phyloP scores from a whole-genome alignment of 2,329 filamentous ascomycete genomes.

The Leptoxyphium fumago region DNA sequence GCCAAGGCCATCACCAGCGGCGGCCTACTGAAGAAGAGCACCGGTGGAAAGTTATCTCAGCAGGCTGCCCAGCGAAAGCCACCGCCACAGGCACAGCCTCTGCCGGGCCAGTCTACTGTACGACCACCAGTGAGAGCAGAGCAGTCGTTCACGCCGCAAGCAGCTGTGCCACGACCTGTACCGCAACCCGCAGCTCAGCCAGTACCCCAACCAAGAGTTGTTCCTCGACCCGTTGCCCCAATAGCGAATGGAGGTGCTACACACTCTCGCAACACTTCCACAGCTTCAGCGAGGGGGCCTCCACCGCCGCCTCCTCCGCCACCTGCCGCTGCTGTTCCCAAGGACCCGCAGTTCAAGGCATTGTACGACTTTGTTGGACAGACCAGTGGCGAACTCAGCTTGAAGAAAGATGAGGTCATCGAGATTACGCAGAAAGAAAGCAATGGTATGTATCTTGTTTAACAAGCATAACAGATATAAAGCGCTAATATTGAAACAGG shows the following conservation, averaged over 20 bases:
- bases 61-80: slow-evolving; percentile 31
- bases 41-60: slow-evolving; percentile 56
- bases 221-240: slow-evolving; percentile 37
- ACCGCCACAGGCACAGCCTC: slow-evolving; percentile 30
- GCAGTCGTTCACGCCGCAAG: slow-evolving; percentile 16
- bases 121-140: slow-evolving; percentile 9
- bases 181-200: slow-evolving; percentile 34
- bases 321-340: slow-evolving; percentile 44
- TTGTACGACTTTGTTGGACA: slow-evolving; percentile 85
- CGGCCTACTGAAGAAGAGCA: slow-evolving; percentile 66
- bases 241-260: slow-evolving; percentile 27
- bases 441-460: slow-evolving; percentile 54
- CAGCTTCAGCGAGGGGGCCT: slow-evolving; percentile 31
- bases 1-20: slow-evolving; percentile 85
- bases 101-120: slow-evolving; percentile 14
- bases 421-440: slow-evolving; percentile 87
- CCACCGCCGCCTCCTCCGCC: slow-evolving; percentile 45
- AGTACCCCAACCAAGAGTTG: slow-evolving; percentile 26
- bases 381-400: slow-evolving; percentile 69
- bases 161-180: slow-evolving; percentile 15
- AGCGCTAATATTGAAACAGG: slow-evolving; percentile 37
- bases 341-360: slow-evolving; percentile 72
- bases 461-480: not conserved
- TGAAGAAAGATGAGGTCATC: slow-evolving; percentile 66
- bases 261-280: slow-evolving; percentile 26